Percentiles rank a stretch among this genome's conserved stretches.
Evolutionary conservation across 257 asterid species (phyloP).

Genomic region (Jasminum sambac): DNA sequence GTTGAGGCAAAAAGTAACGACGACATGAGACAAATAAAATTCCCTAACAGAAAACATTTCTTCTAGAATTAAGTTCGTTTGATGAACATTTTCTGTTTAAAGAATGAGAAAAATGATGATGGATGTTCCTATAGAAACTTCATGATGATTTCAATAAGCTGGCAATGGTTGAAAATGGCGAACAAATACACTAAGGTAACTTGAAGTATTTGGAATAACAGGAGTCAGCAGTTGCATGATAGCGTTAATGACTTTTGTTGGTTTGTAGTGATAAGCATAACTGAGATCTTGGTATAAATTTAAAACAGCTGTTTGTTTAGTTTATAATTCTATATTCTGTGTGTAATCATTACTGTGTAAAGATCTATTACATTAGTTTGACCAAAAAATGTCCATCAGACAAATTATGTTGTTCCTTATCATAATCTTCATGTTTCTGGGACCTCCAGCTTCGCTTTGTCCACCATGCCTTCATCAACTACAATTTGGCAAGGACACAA

Average conservation of each 20-base stretch:
- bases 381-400: slow-evolving; percentile 15
- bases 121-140: neutral
- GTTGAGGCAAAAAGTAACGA: neutral
- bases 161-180: neutral
- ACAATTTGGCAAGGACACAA: slow-evolving; percentile 42
- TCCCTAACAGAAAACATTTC: neutral
- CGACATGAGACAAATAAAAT: neutral
- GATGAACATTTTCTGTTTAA: neutral
- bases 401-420: slow-evolving; percentile 10
- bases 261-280: neutral
- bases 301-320: neutral
- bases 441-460: slow-evolving; percentile 67
- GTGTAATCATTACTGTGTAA: neutral
- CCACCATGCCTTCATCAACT: slow-evolving; percentile 47
- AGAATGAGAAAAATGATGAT: neutral
- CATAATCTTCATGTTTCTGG: slow-evolving; percentile 21
- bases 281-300: neutral
- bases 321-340: slow-evolving; percentile 17
- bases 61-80: neutral
- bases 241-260: neutral
- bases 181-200: neutral
- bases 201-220: neutral
- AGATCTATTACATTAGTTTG: slow-evolving; percentile 19
- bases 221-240: neutral
- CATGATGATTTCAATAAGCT: neutral